Percentiles rank a stretch among this genome's conserved stretches.
These are phyloP conservation scores for Citrus sp. DNA, from an alignment of 345 rosid species.

Conservation along the genomic window DNA sequence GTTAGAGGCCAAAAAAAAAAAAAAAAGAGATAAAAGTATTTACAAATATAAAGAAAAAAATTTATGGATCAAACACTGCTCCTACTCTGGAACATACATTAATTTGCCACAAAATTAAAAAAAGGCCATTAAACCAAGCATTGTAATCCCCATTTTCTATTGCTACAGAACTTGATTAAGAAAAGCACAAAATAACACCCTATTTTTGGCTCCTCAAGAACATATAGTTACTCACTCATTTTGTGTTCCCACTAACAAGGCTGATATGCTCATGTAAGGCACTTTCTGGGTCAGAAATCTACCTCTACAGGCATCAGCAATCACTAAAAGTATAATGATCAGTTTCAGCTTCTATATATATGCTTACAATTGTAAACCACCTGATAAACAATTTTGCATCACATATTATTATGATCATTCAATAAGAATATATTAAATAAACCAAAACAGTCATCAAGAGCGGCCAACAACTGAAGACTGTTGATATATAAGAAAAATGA, in stretches of 20 bases:
- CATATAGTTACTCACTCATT: not conserved
- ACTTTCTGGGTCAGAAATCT: not conserved
- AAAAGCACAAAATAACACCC: not conserved
- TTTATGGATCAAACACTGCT: not conserved
- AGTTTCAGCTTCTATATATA: not conserved
- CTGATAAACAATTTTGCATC: not conserved
- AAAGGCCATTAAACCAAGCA: not conserved
- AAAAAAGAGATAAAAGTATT: not conserved
- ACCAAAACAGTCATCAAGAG: not conserved
- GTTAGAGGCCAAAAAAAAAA: not conserved
- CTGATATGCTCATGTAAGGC: not conserved
- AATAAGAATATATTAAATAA: not conserved
- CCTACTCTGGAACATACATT: not conserved
- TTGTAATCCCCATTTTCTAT: too few species aligned
- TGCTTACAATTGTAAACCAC: not conserved
- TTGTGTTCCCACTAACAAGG: not conserved
- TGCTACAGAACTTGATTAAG: not conserved
- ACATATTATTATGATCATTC: not conserved
- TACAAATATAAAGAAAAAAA: not conserved
- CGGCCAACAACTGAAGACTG: not conserved
- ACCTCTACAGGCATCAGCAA: not conserved
- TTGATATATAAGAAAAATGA: not conserved
- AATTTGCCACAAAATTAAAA: not conserved
- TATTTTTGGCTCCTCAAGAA: not conserved
- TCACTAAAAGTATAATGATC: not conserved